Evolutionary conservation across 2,329 filamentous ascomycete species (phyloP), one percentile per base, ranked within the genome.

Genomic region (Ophiosphaerella herpotricha): DNA sequence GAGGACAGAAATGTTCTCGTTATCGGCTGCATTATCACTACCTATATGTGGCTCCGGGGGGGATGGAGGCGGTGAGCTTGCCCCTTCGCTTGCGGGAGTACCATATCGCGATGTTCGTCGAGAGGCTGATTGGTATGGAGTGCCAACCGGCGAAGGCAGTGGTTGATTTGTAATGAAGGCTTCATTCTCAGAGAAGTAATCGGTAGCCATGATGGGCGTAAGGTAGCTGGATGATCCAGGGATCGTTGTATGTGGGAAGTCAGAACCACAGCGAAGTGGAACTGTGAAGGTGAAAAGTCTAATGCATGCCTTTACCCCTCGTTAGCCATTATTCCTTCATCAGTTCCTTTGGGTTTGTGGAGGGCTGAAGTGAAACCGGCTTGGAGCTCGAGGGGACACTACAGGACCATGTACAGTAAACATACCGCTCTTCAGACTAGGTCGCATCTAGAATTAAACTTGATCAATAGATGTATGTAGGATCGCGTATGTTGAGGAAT

Each of bases 1-100:
- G 26, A 97, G 79, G 18, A 91, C 85, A 2, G 84, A 85, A 31
- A 91, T 85, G 38, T 78, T 84, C 55, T 93, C 88, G 58, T 93
- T 85, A 21, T 84, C 61, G 37, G 56, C 50, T 6, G 56, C 73
- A 67, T 90, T 86, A 50, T 80, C 61, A 2, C 56, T 50, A 29
- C 55, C 52, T 23, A 55, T 59, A 78, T 12, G 82, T 82, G 16
- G 79, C 76, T 61, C 84, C 18, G 78, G 74, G 14, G 78, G 77
- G 24, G 82, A 73, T 18, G 79, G 79, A 23, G 79, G 77, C 31
- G 87, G 85, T 1, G 89, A 88, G 1, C 82, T 81, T 32, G 84
- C 80, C 1, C 84, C 83, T 35, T 90, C 85, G 29, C 89, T 90
- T 34, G 80, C 77, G 16, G 72, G 70, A 9, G 73, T 74, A 52